Conservation (phyloP, 2,329 filamentous ascomycete species). For the Diaporthe citriasiana region DNA sequence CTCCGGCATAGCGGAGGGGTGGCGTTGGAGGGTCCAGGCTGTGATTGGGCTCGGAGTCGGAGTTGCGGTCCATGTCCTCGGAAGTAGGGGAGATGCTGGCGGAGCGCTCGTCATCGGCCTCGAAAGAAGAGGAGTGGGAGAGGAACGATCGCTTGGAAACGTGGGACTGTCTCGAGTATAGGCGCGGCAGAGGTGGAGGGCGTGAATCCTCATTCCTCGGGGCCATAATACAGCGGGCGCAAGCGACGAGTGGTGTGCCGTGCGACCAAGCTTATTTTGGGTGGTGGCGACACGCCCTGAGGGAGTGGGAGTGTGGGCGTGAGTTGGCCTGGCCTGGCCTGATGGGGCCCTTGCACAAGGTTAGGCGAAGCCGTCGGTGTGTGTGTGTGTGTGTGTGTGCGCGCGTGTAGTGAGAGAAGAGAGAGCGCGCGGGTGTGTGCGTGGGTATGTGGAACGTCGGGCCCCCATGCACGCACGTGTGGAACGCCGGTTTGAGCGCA, state of each 20-base stretch:
- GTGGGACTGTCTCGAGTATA: slow-evolving; percentile 64
- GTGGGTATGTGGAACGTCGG: slow-evolving; percentile 16
- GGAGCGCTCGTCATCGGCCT: slow-evolving; percentile 79
- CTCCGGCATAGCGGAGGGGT: slow-evolving; percentile 77
- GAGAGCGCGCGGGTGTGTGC: not conserved
- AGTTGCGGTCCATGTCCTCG: slow-evolving; percentile 35
- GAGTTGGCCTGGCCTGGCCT: slow-evolving; percentile 20
- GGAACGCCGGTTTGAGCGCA: not conserved
- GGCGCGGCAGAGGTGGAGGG: slow-evolving; percentile 60
- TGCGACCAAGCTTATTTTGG: slow-evolving; percentile 18
- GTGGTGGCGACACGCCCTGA: slow-evolving; percentile 7
- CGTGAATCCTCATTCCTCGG: slow-evolving; percentile 54
- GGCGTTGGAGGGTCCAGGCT: slow-evolving; percentile 48
- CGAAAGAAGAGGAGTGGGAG: slow-evolving; percentile 74
- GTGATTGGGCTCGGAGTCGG: slow-evolving; percentile 34
- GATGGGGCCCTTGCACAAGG: slow-evolving; percentile 19
- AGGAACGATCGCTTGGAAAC: slow-evolving; percentile 69
- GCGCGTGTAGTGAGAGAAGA: not conserved
- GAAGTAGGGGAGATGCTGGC: slow-evolving; percentile 50
- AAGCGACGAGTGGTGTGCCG: slow-evolving; percentile 13
- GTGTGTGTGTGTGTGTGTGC: not conserved
- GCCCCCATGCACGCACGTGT: slow-evolving; percentile 16
- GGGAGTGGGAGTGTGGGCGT: not conserved
- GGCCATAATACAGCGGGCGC: slow-evolving; percentile 49
- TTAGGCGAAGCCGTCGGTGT: slow-evolving; percentile 13